phyloP scores from a whole-genome alignment of 1,284 basidiomycete species.

The Puccinia hordei region DNA sequence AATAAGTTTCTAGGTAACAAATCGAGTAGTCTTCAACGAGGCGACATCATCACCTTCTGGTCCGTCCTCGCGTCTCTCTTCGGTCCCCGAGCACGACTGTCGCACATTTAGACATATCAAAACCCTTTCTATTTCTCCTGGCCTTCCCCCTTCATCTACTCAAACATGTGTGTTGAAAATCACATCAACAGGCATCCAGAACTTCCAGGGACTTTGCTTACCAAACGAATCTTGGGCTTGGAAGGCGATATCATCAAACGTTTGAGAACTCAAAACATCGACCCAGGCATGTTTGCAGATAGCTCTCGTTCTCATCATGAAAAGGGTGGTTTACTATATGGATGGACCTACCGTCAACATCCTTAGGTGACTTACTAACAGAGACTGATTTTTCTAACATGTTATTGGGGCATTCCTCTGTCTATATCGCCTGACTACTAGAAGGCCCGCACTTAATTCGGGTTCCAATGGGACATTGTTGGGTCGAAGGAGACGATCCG shows the following conservation, averaged over 20 bases:
- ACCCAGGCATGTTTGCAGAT: constrained; percentile 58
- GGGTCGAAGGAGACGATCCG: constrained; percentile 65
- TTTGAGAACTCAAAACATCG: constrained; percentile 56
- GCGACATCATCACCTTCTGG: constrained; percentile 64
- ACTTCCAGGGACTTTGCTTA: constrained; percentile 62
- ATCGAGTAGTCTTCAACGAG: constrained; percentile 57
- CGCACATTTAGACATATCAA: not conserved
- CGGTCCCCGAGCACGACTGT: not conserved
- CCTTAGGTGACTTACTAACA: not conserved
- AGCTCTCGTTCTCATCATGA: constrained; percentile 55
- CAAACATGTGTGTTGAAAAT: not conserved
- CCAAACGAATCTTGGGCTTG: constrained; percentile 64
- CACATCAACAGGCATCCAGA: constrained; percentile 63
- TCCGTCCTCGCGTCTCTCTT: constrained; percentile 50
- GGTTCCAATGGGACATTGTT: constrained; percentile 59
- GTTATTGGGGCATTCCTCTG: constrained; percentile 55
- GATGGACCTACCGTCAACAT: not conserved
- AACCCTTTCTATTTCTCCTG: not conserved
- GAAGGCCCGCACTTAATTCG: constrained; percentile 4
- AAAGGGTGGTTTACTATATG: no score
- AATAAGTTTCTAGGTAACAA: constrained; percentile 58
- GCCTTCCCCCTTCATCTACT: not conserved
- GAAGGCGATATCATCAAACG: constrained; percentile 63
- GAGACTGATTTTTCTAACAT: not conserved
- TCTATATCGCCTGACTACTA: not conserved